phyloP scores from a whole-genome alignment of 306 rosid genomes.

The Styphnolobium japonicum region DNA sequence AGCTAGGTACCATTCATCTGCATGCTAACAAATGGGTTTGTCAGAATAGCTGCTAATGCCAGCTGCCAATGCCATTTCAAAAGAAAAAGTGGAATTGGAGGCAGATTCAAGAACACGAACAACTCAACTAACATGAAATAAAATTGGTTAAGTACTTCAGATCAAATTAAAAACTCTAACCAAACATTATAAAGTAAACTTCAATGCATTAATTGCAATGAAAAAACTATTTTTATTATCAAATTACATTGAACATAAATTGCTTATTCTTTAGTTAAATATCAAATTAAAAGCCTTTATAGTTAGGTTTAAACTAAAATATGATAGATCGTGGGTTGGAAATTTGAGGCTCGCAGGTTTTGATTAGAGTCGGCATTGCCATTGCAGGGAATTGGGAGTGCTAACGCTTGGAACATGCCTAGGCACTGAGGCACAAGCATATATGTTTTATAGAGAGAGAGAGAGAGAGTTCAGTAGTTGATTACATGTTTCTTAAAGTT shows the following conservation, averaged over 20 bases:
- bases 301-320: neutral
- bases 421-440: constrained; percentile 20
- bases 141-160: neutral
- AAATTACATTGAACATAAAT: neutral
- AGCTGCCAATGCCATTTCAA: constrained; percentile 22
- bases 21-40: constrained; percentile 20
- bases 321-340: neutral
- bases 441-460: constrained; percentile 8
- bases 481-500: constrained; percentile 44
- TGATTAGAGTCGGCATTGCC: neutral
- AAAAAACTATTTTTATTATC: neutral
- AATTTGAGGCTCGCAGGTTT: neutral
- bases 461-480: neutral
- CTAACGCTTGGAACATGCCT: constrained; percentile 20
- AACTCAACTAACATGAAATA: neutral
- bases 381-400: neutral
- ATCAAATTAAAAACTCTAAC: neutral
- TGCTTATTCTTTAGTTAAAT: too few species aligned
- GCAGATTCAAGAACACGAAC: neutral
- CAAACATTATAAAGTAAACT: neutral
- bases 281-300: neutral
- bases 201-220: neutral
- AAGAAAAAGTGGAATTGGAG: neutral
- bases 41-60: constrained; percentile 20
- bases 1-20: constrained; percentile 6